phyloP scores from a whole-genome alignment of 1,284 basidiomycete species.

The Psilocybe mexicana region DNA sequence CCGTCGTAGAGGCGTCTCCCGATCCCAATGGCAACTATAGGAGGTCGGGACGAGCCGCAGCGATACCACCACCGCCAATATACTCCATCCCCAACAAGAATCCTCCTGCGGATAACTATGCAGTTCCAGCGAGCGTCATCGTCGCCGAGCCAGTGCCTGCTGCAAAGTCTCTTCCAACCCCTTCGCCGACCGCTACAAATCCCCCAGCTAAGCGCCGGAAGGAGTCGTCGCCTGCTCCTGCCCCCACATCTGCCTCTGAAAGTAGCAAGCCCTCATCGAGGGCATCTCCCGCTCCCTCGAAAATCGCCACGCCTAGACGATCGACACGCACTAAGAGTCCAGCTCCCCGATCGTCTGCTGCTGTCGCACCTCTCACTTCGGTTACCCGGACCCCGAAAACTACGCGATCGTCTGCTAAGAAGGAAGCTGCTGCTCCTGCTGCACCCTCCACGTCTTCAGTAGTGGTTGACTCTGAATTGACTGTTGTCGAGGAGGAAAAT shows the following conservation, averaged over 20 bases:
- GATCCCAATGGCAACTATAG: conserved; percentile 79
- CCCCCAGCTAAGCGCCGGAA: conserved; percentile 65
- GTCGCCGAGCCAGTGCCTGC: conserved; percentile 31
- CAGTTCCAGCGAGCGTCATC: conserved; percentile 19
- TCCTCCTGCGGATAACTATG: conserved; percentile 29
- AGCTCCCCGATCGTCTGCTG: conserved; percentile 28
- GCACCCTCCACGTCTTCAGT: conserved; percentile 31
- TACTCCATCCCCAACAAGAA: conserved; percentile 29
- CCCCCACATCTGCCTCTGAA: conserved; percentile 22
- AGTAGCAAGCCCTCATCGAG: conserved; percentile 26
- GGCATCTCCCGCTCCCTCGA: conserved; percentile 25
- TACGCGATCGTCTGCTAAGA: conserved; percentile 41
- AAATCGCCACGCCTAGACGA: conserved; percentile 37
- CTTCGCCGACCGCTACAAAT: conserved; percentile 34
- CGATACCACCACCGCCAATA: conserved; percentile 28
- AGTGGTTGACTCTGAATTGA: conserved; percentile 59
- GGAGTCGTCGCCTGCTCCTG: conserved; percentile 21
- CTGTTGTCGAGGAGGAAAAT: conserved; percentile 63
- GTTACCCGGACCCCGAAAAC: conserved; percentile 31
- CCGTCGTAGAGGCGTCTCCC: conserved; percentile 74
- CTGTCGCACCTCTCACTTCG: conserved; percentile 26
- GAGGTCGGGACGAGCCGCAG: conserved; percentile 50
- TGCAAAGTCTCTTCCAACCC: conserved; percentile 36
- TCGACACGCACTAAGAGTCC: conserved; percentile 60
- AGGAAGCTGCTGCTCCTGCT: conserved; percentile 28